Evolutionary conservation across 1,284 basidiomycete species (phyloP), one percentile per base, ranked within the genome.

Genomic region (Rhodotorula sp.): DNA sequence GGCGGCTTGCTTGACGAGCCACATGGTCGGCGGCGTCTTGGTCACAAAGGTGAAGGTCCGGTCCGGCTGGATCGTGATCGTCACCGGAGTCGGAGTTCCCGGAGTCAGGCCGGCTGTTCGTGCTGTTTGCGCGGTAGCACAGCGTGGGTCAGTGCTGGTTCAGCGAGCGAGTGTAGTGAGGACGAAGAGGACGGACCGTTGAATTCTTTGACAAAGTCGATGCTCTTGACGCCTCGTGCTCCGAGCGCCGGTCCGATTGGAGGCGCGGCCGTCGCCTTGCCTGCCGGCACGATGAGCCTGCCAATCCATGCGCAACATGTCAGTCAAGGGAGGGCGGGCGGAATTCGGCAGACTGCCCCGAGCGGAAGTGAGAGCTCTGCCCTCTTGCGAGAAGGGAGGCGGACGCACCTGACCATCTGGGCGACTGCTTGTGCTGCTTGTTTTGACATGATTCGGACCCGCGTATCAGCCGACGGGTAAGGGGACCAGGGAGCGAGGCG

Each of bases 161-260:
- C 34, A 6, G 26, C 38, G 14, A 15, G 23, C 26, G 62, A 55
- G 23, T 14, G n/a, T n/a, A n/a, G 15, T 4, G 49, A 34, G 58
- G 19, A 16, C 18, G 45, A 34, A 16, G 45, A 52, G 57, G 50
- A 49, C 62, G 48, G 8, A 66, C 64, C 59, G 64, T 76, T 78
- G 66, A 75, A 97, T 81, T 95, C 93, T 81, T 98, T 99, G 85
- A 94, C 97, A 81, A 99, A 99, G 84, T 99, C 97, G 89, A 99
- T 99, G 26, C 95, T 95, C 84, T 98, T 98, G 76, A 99, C 94
- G 79, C 97, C 97, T 80, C 93, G 89, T 75, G 97, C 95, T 85
- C 97, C 97, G 64, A 98, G 88, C 28, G 95, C 95, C 66, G 97
- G 95, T 78, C 95, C 97, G 64, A 99, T 91, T 26, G 95, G 95